Conservation (phyloP, 345 rosid species). For the Syzygium grande region DNA sequence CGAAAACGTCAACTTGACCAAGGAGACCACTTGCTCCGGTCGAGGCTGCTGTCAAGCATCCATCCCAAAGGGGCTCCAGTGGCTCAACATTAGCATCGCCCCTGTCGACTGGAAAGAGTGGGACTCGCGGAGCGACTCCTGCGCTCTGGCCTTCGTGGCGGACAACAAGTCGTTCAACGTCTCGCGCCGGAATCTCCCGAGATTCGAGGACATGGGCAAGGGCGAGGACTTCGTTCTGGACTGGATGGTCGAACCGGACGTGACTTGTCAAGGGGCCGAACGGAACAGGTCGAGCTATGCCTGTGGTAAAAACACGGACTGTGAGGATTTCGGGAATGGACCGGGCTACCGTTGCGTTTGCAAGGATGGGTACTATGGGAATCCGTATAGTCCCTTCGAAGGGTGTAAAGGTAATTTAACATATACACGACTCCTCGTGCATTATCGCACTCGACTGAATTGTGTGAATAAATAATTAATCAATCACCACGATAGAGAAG, state of each 20-base stretch:
- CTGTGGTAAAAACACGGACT: rapidly evolving
- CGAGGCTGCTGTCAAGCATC: background rate
- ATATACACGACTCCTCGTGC: rapidly evolving
- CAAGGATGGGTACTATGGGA: rapidly evolving
- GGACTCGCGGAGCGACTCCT: rapidly evolving
- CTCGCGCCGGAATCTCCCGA: background rate
- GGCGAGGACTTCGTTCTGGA: background rate
- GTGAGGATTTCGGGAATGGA: rapidly evolving
- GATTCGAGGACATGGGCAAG: rapidly evolving
- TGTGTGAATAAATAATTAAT: no score
- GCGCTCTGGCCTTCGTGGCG: background rate
- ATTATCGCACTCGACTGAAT: background rate
- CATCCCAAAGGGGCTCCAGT: background rate
- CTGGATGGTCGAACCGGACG: background rate
- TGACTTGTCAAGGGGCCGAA: rapidly evolving
- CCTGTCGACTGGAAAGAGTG: rapidly evolving
- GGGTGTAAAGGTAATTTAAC: background rate
- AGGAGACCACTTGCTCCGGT: background rate
- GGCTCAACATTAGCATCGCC: background rate
- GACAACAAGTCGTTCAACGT: background rate
- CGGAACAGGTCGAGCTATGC: rapidly evolving
- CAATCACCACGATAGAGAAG: no score
- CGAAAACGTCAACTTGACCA: rapidly evolving
- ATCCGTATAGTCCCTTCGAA: background rate
- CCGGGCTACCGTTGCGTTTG: background rate